Percentiles rank a stretch among this genome's conserved stretches.
Conservation (phyloP, 2,329 filamentous ascomycete species). For the Phaeosphaeria sp. region DNA sequence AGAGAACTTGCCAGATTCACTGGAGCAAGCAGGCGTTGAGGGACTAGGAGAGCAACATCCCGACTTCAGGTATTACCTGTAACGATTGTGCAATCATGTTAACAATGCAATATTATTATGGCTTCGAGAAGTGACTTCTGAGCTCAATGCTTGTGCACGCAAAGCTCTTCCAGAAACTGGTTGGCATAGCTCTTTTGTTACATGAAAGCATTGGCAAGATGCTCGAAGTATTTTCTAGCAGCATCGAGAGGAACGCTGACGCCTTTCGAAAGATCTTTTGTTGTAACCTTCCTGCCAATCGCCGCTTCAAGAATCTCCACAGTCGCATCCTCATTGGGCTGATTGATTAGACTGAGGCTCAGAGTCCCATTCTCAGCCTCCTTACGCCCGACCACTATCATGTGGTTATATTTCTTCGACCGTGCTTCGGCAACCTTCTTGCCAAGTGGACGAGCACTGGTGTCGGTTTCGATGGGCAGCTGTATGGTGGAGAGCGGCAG, state of each 20-base stretch:
- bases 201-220: constrained; percentile 33
- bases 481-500: constrained; percentile 62
- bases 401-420: constrained; percentile 72
- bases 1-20: constrained; percentile 43
- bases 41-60: constrained; percentile 61
- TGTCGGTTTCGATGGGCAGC: constrained; percentile 74
- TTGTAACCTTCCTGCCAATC: constrained; percentile 17
- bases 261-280: constrained; percentile 21
- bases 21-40: constrained; percentile 21
- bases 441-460: constrained; percentile 65
- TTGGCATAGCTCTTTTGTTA: constrained; percentile 13
- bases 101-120: background rate
- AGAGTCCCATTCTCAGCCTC: constrained; percentile 36
- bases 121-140: background rate
- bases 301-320: constrained; percentile 44
- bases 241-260: constrained; percentile 19
- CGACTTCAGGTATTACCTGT: constrained; percentile 45
- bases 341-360: constrained; percentile 44
- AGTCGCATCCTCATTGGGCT: constrained; percentile 41
- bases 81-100: background rate
- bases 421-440: constrained; percentile 78
- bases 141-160: background rate
- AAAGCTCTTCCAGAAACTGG: background rate
- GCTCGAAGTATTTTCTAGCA: constrained; percentile 41
- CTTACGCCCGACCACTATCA: constrained; percentile 70